Conservation (phyloP, 2,329 filamentous ascomycete species). For the Aspergillus bombycis region DNA sequence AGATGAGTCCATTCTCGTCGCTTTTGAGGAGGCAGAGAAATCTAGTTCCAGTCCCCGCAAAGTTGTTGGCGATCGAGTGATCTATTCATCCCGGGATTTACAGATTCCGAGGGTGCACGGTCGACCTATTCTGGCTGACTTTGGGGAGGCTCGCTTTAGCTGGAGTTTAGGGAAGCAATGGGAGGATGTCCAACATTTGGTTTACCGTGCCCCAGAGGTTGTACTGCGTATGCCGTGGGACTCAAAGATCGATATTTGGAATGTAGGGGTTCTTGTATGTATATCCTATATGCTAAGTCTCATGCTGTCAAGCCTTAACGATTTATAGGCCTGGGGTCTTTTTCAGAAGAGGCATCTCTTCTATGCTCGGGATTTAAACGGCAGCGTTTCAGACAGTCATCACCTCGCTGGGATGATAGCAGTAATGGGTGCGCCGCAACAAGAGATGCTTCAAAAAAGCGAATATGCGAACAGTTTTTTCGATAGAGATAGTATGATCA, state of each 20-base stretch:
- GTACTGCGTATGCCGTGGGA: conserved; percentile 28
- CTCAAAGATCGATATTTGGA: conserved; percentile 33
- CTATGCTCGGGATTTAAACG: conserved; percentile 15
- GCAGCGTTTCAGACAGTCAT: background rate
- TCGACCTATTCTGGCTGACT: conserved; percentile 31
- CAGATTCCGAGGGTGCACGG: conserved; percentile 25
- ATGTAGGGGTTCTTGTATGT: conserved; percentile 26
- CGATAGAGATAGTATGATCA: conserved; percentile 19
- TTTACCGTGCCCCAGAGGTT: conserved; percentile 30
- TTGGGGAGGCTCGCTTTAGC: conserved; percentile 28
- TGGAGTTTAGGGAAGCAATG: conserved; percentile 3
- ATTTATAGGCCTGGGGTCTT: conserved; percentile 26
- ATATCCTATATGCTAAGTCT: background rate
- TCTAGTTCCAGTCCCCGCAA: conserved; percentile 27
- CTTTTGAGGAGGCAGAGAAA: conserved; percentile 29
- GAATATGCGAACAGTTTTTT: conserved; percentile 23
- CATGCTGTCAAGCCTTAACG: too few species aligned
- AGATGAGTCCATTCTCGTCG: conserved; percentile 27
- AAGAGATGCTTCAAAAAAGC: conserved; percentile 38
- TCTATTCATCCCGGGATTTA: conserved; percentile 31
- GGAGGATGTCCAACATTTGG: conserved; percentile 25
- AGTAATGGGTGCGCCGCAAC: conserved; percentile 41
- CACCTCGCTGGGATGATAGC: conserved; percentile 33
- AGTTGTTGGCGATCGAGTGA: conserved; percentile 22
- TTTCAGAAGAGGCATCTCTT: conserved; percentile 27